Percentiles rank a stretch among this genome's conserved stretches.
phyloP scores from a whole-genome alignment of 2,329 filamentous ascomycete genomes.

The Phyllosticta citrichinensis region DNA sequence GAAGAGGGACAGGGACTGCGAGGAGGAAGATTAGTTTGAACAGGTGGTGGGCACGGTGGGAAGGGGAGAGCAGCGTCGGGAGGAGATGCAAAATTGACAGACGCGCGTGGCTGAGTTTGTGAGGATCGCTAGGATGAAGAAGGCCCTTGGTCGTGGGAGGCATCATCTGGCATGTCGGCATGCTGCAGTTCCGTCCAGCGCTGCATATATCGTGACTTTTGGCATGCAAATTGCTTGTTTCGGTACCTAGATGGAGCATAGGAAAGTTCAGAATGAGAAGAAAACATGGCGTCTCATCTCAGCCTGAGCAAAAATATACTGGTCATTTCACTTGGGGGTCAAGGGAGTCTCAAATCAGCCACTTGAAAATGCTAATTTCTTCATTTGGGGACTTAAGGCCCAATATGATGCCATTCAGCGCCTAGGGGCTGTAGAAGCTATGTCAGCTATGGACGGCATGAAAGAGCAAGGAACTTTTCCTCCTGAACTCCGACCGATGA shows the following conservation, averaged over 20 bases:
- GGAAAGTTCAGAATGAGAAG: not conserved
- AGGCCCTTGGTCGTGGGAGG: not conserved
- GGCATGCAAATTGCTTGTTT: not conserved
- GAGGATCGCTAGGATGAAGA: not conserved
- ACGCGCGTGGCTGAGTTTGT: not conserved
- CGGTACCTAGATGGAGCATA: not conserved
- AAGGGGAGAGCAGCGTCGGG: too few species aligned
- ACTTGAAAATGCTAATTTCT: too few species aligned
- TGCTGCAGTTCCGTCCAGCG: not conserved
- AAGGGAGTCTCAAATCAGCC: too few species aligned
- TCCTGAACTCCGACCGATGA: not conserved
- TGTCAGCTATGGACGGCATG: not conserved
- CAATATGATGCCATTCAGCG: not conserved
- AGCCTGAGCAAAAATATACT: not conserved
- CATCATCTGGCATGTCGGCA: not conserved
- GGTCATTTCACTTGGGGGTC: not conserved
- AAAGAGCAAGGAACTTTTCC: not conserved
- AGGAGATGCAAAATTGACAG: too few species aligned
- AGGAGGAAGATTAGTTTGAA: not conserved
- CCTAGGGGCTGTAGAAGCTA: not conserved
- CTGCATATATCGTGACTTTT: not conserved
- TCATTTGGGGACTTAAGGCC: not conserved
- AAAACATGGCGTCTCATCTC: not conserved
- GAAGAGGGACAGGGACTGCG: conserved; percentile 15
- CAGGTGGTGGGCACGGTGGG: too few species aligned